These are phyloP conservation scores for Aspergillus panamensis DNA, from an alignment of 495 filamentous ascomycete species.

Conservation along the genomic window DNA sequence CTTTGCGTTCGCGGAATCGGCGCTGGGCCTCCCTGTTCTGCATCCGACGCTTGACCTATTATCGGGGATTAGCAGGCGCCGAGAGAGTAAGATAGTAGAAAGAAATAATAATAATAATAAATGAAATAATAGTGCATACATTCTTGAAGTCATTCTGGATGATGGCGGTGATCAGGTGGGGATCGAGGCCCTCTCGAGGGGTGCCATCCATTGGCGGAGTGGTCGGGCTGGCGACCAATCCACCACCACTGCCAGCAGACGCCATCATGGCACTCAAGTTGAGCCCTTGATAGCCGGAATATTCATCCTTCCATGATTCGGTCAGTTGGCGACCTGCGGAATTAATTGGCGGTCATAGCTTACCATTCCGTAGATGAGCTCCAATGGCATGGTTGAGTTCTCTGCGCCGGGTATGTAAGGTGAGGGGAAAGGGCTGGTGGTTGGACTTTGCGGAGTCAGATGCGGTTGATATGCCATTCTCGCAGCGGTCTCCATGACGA, in stretches of 20 bases:
- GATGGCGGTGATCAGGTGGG: not conserved
- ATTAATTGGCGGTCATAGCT: not conserved
- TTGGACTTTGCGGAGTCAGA: constrained; percentile 2
- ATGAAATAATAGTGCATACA: not conserved
- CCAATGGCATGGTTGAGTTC: not conserved
- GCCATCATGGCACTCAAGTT: not conserved
- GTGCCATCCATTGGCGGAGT: not conserved
- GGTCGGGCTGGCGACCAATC: not conserved
- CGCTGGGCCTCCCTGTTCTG: constrained; percentile 14
- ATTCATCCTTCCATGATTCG: not conserved
- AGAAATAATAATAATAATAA: not conserved
- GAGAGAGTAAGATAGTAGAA: too few relatives aligned
- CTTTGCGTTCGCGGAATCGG: constrained; percentile 13
- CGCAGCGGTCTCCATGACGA: not conserved
- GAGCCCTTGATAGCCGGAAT: not conserved
- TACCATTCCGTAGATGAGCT: constrained; percentile 6
- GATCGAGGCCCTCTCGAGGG: not conserved
- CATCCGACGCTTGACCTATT: constrained; percentile 1
- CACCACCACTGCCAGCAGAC: not conserved
- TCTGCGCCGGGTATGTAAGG: not conserved
- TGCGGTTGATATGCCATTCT: constrained; percentile 1
- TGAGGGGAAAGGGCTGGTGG: not conserved
- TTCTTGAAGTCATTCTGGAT: constrained; percentile 1
- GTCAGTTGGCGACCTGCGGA: not conserved
- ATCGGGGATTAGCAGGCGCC: not conserved